Base-by-base conservation (phyloP, 805 yeast species). In the Candida rishiriensis region DNA sequence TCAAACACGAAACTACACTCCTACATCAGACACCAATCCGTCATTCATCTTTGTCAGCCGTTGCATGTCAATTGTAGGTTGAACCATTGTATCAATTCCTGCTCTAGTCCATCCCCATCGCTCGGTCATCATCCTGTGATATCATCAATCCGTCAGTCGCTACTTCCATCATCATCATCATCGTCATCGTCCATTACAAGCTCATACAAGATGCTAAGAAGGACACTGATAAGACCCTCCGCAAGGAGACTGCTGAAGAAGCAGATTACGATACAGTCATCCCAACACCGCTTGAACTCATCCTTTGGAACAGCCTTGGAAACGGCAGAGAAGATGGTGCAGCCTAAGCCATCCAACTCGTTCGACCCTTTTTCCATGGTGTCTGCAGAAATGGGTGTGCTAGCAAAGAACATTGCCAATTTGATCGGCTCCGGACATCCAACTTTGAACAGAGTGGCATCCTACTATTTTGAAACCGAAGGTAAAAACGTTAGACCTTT, bases 401-500 rank as follows among this genome's bases (percentile, higher is more conserved):
- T 91, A 57, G 97, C 96, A 26, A 79, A 78, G 58, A 88, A 89
- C 60, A 93, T 91, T 50, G 95, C 96, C 39, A 70, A 75, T 15
- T 72, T 93, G 42, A 83, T 91, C 46, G 97, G 98, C 1, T 83
- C 95, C 0, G 96, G 97, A 2, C 97, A 91, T 60, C 97, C 98
- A 1, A 83, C 93, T 10, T 72, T 91, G 48, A 90, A 91, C 66
- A 75, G 95, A 53, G 96, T 91, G 3, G 83, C 96, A n/a, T 79
- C 88, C 31, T 93, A 93, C 68, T 93, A 93, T 68, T 93, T 93
- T 55, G 96, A 90, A 65, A 87, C 93, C 15, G 96, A 91, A 60
- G 98, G 99, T 7, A 93, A 93, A 65, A 95, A 90, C 60, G 88
- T 93, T 15, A 75, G 99, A 46, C 99, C 99, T 1, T 68, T 93